phyloP scores from a whole-genome alignment of 768 basidiomycete genomes.

The Suillus clintonianus region DNA sequence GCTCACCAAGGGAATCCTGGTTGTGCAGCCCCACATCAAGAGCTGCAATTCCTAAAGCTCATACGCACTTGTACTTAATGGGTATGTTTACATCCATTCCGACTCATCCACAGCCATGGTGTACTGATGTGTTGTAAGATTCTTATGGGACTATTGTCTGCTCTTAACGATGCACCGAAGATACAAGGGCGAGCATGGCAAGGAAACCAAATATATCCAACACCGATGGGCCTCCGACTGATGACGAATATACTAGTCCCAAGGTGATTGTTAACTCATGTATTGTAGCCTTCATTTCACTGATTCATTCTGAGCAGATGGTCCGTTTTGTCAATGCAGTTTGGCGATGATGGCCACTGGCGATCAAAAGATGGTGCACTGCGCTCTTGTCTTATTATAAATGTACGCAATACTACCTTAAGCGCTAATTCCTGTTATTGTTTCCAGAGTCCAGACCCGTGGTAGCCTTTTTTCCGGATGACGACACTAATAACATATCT shows the following conservation, averaged over 20 bases:
- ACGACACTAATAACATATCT: constrained; percentile 16
- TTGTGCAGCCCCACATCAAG: background rate
- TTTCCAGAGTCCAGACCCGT: constrained; percentile 8
- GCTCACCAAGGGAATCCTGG: background rate
- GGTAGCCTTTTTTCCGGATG: background rate
- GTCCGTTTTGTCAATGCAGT: constrained; percentile 16
- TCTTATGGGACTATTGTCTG: background rate
- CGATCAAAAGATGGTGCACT: constrained; percentile 12
- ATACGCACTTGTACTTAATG: background rate
- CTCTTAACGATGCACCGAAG: background rate
- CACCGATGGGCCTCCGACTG: constrained; percentile 6
- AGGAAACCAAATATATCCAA: background rate
- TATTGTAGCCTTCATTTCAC: background rate
- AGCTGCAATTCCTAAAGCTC: too few relatives aligned
- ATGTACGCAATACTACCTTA: constrained; percentile 15
- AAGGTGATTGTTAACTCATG: constrained; percentile 16
- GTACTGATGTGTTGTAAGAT: background rate
- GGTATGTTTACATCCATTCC: background rate
- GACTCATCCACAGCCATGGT: too few relatives aligned
- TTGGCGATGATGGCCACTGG: background rate
- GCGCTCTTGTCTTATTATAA: constrained; percentile 28
- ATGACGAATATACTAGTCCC: constrained; percentile 8
- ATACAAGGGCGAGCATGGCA: background rate
- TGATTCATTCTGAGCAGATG: constrained; percentile 7
- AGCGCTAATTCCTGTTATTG: background rate